Base-by-base conservation (phyloP, 345 rosid species). In the Eucalyptus lansdowneana region DNA sequence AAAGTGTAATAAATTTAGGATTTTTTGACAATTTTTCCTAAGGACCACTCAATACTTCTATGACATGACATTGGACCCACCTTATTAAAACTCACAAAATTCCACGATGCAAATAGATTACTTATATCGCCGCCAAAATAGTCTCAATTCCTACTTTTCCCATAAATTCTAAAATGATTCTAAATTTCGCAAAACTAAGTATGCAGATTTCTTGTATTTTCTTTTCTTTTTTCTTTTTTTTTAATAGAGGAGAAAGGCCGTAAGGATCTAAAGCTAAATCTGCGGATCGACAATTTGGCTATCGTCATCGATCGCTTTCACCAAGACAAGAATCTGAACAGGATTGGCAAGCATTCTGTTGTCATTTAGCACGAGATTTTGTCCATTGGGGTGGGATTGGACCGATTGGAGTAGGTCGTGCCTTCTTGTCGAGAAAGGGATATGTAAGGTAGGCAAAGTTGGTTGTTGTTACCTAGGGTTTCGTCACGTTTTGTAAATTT, bases 11-110 rank as follows among this genome's bases (percentile, higher is more conserved):
- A 53, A 8, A 53, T 53, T 53, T 53, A 19, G 24, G 24, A 19
- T 0, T 19, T 19, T 53, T 53, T 8, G 24, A 8, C 5, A 53
- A 53, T 53, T 53, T 53, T 53, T 0, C 5, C 2, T 1, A 1
- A 53, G 2, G 24, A 53, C 24, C 58, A 19, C 58, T 53, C 5
- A 3, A 19, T 53, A 53, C 58, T 56, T 56, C 12, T 24, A 24
- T 56, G 6, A 22, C 13, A 24, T 56, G 27, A 65, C 9, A 9
- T 14, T n/a, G 5, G 9, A n/a, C 19, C 34, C 37, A 65, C 34
- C 19, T 14, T 65, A 65, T n/a, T n/a, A n/a, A n/a, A 65, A n/a
- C 11, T n/a, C 11, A 29, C 19, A 65, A 65, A 65, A 65, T n/a
- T 14, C 11, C 40, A 29, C 9, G 0, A 29, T 62, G 34, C 72